phyloP scores from a whole-genome alignment of 2,329 filamentous ascomycete species.

The Phoma herbarum region DNA sequence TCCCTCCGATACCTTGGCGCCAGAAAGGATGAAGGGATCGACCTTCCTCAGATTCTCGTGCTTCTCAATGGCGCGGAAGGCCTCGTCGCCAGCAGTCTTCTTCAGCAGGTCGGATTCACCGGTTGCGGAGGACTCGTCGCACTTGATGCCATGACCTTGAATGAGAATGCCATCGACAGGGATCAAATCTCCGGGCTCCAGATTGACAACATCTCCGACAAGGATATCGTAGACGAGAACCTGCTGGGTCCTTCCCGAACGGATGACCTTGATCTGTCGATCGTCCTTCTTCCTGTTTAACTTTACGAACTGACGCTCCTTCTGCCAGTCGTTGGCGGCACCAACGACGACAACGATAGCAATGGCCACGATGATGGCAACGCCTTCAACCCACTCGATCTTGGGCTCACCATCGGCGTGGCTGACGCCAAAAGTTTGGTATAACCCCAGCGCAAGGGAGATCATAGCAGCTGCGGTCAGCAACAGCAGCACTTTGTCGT shows the following conservation, averaged over 20 bases:
- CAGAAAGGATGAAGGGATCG: conserved; percentile 88
- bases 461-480: conserved; percentile 70
- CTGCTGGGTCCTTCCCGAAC: conserved; percentile 74
- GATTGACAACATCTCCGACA: conserved; percentile 75
- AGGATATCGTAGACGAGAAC: conserved; percentile 73
- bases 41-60: conserved; percentile 70
- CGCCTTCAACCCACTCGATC: conserved; percentile 83
- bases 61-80: conserved; percentile 70
- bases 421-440: conserved; percentile 70
- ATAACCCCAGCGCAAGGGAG: conserved; percentile 77
- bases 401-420: conserved; percentile 62
- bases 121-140: conserved; percentile 77
- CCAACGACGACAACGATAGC: conserved; percentile 79
- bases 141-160: conserved; percentile 71
- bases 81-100: conserved; percentile 72
- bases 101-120: conserved; percentile 77
- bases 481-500: conserved; percentile 74
- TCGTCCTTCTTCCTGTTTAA: conserved; percentile 83
- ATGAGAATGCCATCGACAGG: conserved; percentile 77
- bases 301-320: conserved; percentile 81
- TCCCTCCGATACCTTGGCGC: conserved; percentile 78
- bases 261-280: conserved; percentile 75
- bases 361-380: conserved; percentile 80
- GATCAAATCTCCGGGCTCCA: conserved; percentile 74
- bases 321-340: conserved; percentile 83